Conservation (phyloP, 192 early-diverging fungal species). For the Backusella circina region DNA sequence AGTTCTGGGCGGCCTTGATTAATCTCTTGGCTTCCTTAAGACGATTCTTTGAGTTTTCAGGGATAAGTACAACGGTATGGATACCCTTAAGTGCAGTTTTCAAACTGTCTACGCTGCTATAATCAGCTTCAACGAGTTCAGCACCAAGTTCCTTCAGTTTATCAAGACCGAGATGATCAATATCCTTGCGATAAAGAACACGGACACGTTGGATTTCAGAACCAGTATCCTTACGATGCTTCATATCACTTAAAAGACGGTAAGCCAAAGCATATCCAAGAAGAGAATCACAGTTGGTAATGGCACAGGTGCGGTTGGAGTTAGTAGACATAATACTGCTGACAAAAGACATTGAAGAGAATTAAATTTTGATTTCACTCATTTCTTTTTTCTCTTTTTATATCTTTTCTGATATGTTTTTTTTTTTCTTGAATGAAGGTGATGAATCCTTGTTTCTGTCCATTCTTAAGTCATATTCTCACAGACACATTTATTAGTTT, state of each 20-base stretch:
- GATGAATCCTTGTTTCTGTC: not conserved
- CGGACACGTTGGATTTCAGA: conserved; percentile 6
- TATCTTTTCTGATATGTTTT: not conserved
- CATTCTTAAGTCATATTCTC: not conserved
- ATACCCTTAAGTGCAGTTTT: conserved; percentile 12
- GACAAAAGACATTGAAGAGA: not conserved
- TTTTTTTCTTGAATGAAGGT: not conserved
- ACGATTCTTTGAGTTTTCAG: conserved; percentile 9
- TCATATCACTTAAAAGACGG: conserved; percentile 1
- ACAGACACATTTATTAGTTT: not conserved
- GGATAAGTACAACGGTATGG: not conserved
- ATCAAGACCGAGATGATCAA: conserved; percentile 8
- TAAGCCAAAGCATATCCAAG: conserved; percentile 25
- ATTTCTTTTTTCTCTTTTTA: not conserved
- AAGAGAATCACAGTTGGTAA: conserved; percentile 24
- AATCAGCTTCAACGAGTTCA: conserved; percentile 16
- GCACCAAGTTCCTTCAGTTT: conserved; percentile 15
- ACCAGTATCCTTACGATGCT: not conserved
- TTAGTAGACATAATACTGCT: not conserved
- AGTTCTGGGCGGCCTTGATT: conserved; percentile 2
- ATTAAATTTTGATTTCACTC: not conserved
- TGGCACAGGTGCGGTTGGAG: conserved; percentile 12
- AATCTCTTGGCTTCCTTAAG: conserved; percentile 18
- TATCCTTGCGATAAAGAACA: conserved; percentile 15
- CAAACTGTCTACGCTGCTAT: conserved; percentile 1